Evolutionary conservation across 1,284 basidiomycete species (phyloP), one percentile per base, ranked within the genome.

Genomic region (Trichosporon ovoides): DNA sequence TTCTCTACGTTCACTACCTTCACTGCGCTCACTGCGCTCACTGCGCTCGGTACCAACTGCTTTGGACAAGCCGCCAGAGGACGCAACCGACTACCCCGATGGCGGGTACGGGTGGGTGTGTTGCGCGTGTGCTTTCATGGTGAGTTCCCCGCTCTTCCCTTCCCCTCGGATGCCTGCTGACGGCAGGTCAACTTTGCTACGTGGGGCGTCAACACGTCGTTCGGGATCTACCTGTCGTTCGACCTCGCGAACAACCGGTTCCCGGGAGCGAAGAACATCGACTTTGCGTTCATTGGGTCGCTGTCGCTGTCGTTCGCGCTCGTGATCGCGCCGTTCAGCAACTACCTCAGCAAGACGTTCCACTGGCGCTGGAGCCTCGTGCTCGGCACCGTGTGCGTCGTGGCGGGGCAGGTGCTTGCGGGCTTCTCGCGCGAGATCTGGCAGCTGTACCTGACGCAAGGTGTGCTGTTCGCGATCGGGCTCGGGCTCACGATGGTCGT

Each of bases 21-120:
- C n/a, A n/a, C n/a, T n/a, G 28, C 43, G 28, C 43, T 48, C 43
- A 14, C 43, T 31, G 28, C 43, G 28, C 43, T 48, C 43, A 14
- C 43, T 48, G 3, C 43, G 19, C 24, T 31, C 24, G 13, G 57
- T 62, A 7, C 61, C 61, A 0, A 36, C 57, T 20, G 28, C 28
- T 5, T 4, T 5, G 28, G 57, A 59, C 33, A 52, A 55, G 31
- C 52, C 54, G 35, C 61, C 61, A 1, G 55, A 62, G 31, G 61
- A 62, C 52, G 37, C 58, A 0, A 35, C 40, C 10, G 57, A 62
- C 53, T 62, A 62, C 24, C 77, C 73, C 13, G 76, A 79, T 59
- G 78, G 78, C 12, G 78, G 78, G 14, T 79, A 78, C 58, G 78
- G 78, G 9, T 79, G 78, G 78, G 70, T 79, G 46, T 68, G 77